Percentiles rank a stretch among this genome's conserved stretches.
Evolutionary conservation across 2,329 filamentous ascomycete species (phyloP).

Genomic region (Trichoderma sp.): DNA sequence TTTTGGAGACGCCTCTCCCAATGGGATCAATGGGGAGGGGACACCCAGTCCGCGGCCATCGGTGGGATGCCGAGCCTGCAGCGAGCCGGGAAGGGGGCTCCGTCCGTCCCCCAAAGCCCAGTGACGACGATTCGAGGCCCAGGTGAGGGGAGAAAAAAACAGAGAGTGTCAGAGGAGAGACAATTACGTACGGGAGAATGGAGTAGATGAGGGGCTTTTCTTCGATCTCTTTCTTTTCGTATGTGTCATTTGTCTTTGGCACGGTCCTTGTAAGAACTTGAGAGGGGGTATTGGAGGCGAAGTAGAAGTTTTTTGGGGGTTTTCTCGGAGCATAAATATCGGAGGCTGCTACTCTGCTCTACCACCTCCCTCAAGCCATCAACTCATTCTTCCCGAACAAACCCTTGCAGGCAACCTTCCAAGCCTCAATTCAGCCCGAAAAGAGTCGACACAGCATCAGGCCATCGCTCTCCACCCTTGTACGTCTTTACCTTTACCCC

Average conservation of each 20-base stretch:
- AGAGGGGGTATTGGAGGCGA: not conserved
- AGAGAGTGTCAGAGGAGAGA: not conserved
- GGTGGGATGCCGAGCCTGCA: slow-evolving; percentile 16
- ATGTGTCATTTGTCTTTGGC: not conserved
- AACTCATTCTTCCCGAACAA: not conserved
- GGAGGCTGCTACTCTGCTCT: not conserved
- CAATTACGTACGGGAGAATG: not conserved
- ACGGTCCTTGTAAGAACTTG: not conserved
- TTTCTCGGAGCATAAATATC: slow-evolving; percentile 16
- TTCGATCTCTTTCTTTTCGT: not conserved
- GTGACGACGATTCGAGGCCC: not conserved
- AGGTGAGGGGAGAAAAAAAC: not conserved
- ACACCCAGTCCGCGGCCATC: not conserved
- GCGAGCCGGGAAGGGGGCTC: not conserved
- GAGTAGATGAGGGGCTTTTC: slow-evolving; percentile 1
- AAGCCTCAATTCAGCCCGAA: slow-evolving; percentile 9
- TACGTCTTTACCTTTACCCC: not conserved
- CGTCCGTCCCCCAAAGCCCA: not conserved
- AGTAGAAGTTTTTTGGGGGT: not conserved
- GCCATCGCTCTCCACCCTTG: slow-evolving; percentile 16
- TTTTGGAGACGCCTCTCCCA: not conserved
- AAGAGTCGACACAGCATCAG: slow-evolving; percentile 12
- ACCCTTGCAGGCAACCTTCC: not conserved
- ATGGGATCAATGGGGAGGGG: not conserved
- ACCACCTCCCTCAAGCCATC: not conserved